Percentiles rank a stretch among this genome's conserved stretches.
These are phyloP conservation scores for Heliamphora pulchella DNA, from an alignment of 179 eudicot genomes.

Conservation along the genomic window DNA sequence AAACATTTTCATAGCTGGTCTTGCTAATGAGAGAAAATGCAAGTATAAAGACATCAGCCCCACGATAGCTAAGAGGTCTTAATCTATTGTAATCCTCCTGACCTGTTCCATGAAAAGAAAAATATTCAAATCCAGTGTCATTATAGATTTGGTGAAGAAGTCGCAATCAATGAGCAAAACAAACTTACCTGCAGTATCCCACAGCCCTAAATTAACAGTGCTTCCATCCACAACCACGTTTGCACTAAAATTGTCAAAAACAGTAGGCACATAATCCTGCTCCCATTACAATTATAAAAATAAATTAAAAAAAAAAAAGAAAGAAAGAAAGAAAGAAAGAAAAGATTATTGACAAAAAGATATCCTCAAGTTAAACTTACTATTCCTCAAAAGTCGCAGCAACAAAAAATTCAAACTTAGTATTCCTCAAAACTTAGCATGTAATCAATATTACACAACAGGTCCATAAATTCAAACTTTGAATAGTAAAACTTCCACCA, in stretches of 20 bases:
- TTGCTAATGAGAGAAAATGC: conserved; percentile 77
- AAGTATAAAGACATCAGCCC: conserved; percentile 71
- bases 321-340: too few species aligned
- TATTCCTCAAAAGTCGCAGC: background rate
- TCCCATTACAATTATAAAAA: background rate
- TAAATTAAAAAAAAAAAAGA: too few species aligned
- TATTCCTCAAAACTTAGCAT: background rate
- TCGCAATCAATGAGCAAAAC: background rate
- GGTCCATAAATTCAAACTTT: background rate
- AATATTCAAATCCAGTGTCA: conserved; percentile 11
- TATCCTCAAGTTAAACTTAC: background rate
- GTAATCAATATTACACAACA: background rate
- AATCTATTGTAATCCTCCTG: conserved; percentile 75
- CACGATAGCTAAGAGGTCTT: conserved; percentile 71
- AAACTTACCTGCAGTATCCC: conserved; percentile 66
- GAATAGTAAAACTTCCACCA: background rate
- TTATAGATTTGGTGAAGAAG: background rate
- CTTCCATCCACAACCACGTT: conserved; percentile 70
- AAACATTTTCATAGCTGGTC: conserved; percentile 63
- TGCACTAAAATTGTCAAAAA: conserved; percentile 72
- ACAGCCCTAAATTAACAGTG: conserved; percentile 61
- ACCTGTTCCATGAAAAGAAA: conserved; percentile 32
- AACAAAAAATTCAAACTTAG: background rate
- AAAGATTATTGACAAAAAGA: background rate
- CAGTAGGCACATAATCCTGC: conserved; percentile 77